Evolutionary conservation across 257 asterid species (phyloP).

Genomic region (Osmanthus fragrans): DNA sequence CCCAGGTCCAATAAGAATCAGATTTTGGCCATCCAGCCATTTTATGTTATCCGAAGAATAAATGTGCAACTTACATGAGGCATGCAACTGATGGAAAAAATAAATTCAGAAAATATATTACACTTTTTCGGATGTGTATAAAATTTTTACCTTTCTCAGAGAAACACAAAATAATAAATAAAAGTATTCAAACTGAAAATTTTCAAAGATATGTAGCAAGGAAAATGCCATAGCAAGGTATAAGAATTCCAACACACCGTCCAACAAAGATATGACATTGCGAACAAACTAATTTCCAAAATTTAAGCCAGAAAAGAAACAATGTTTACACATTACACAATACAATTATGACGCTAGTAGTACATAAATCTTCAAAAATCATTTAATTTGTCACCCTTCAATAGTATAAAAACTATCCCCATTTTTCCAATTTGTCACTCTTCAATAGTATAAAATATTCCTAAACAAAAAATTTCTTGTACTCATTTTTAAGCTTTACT

Average conservation of each 20-base stretch:
- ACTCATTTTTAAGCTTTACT: not conserved
- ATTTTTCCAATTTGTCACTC: not conserved
- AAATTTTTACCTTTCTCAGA: not conserved
- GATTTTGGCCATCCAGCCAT: not conserved
- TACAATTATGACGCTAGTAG: not conserved
- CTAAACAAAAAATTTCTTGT: too few relatives aligned
- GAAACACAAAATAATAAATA: not conserved
- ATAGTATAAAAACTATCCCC: not conserved
- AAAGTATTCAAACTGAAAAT: not conserved
- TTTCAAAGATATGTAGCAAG: not conserved
- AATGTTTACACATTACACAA: not conserved
- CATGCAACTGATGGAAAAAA: not conserved
- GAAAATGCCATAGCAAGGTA: not conserved
- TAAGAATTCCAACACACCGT: not conserved
- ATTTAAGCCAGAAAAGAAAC: not conserved
- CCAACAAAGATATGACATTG: not conserved
- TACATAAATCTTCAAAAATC: constrained; percentile 17
- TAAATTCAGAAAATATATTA: not conserved
- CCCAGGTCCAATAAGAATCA: not conserved
- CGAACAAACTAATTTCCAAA: not conserved
- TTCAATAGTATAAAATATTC: not conserved
- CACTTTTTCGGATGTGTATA: not conserved
- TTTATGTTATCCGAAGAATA: not conserved
- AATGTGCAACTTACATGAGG: too few relatives aligned
- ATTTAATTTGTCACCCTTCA: not conserved